Base-by-base conservation (phyloP, 352 stramenopile species). In the Globisporangium lucens region DNA sequence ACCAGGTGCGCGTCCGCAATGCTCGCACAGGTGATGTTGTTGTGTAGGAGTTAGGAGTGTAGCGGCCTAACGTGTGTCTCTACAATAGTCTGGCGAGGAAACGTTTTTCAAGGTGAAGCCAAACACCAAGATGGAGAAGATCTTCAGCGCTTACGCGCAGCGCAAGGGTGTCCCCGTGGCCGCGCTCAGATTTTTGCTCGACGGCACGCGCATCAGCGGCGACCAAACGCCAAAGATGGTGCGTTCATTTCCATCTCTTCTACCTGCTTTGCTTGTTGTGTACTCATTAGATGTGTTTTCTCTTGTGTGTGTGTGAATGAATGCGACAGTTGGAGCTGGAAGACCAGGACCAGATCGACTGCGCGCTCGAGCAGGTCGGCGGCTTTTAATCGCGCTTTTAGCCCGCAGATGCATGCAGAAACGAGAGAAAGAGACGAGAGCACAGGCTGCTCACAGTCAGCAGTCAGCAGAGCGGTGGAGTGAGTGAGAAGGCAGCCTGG, bases 101-200 rank as follows among this genome's bases (percentile, higher is more conserved):
- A 99, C 95, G 5, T 99, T 98, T 75, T 99, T 99, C 83, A 99
- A 99, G 84, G 97, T 99, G 55, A 99, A 99, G 81, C 98, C 93
- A 64, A 98, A 96, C 61, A 99, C 97, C 46, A 98, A 98, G 85
- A 99, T 99, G 97, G 85, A 94, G 63, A 99, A 99, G 76, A 97
- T 99, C 56, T 99, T 99, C 76, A 91, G 90, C 63, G 97, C 97
- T 4, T 99, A 98, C 73, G 97, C 97, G 12, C 80, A 95, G 70
- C 90, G 96, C 63, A 98, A 99, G 80, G 95, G 96, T 58, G 91
- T 99, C 8, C 85, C 95, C 0, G 73, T 81, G 3, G 75, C 59
- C 27, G 94, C 93, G 33, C 83, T 99, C 57, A 92, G 97, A 22
- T 99, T 99, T 77, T 76, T 99, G 62, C 71, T 99, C 53, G 97